Evolutionary conservation across 306 rosid genomes (phyloP).

Genomic region (Biancaea sappan): DNA sequence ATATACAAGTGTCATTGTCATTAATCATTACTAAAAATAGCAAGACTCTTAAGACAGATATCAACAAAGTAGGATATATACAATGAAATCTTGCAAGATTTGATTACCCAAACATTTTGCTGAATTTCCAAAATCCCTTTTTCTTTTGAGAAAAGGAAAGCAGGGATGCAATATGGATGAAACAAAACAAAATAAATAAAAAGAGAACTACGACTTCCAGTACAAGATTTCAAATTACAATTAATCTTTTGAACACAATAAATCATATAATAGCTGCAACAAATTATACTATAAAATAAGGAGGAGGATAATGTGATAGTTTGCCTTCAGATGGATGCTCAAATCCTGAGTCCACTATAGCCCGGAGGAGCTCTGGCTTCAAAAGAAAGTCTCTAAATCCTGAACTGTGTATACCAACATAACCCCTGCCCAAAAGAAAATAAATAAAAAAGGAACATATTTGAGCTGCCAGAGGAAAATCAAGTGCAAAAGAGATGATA

Average conservation of each 20-base stretch:
- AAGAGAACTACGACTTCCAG: not conserved
- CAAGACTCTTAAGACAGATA: not conserved
- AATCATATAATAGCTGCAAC: not conserved
- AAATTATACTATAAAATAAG: not conserved
- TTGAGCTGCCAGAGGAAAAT: not conserved
- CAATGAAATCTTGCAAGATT: not conserved
- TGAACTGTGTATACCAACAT: conserved; percentile 86
- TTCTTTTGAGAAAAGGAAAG: not conserved
- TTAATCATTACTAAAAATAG: not conserved
- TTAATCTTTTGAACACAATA: not conserved
- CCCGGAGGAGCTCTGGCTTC: conserved; percentile 84
- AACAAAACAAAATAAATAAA: not conserved
- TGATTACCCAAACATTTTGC: not conserved
- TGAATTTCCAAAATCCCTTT: not conserved
- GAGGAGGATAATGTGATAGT: not conserved
- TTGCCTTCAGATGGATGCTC: conserved; percentile 91
- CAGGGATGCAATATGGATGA: not conserved
- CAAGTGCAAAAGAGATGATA: not conserved
- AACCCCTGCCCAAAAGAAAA: conserved; percentile 50
- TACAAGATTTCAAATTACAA: not conserved
- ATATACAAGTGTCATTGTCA: not conserved
- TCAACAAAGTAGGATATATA: not conserved
- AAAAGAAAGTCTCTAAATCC: conserved; percentile 85
- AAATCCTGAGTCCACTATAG: conserved; percentile 83
- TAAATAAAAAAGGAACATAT: not conserved